A percentile compares a stretch with the other conserved stretches of the same genome.
Conservation (phyloP, 2,329 filamentous ascomycete genomes). For the Talaromyces marneffei region DNA sequence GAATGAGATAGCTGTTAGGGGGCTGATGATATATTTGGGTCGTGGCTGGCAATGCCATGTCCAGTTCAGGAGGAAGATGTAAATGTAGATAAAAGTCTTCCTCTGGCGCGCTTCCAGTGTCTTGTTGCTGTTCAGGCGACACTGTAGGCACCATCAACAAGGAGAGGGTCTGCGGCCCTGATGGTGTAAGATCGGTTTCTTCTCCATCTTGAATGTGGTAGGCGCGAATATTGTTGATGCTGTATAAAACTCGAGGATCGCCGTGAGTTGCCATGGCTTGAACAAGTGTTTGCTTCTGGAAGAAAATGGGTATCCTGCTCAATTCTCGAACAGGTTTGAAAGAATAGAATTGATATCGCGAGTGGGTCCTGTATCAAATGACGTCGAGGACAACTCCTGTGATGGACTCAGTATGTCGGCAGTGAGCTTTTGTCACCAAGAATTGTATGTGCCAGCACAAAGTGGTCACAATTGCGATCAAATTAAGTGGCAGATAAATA, state of each 20-base stretch:
- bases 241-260: slow-evolving; percentile 38
- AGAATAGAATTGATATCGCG: background rate
- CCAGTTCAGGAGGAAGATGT: slow-evolving; percentile 88
- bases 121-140: slow-evolving; percentile 54
- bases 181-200: slow-evolving; percentile 74
- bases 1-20: slow-evolving; percentile 86
- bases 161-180: slow-evolving; percentile 84
- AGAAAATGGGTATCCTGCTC: background rate
- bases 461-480: background rate
- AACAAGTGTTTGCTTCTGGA: too few species aligned
- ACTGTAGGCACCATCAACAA: slow-evolving; percentile 93
- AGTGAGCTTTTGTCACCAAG: background rate
- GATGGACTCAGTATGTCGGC: background rate
- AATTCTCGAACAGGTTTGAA: background rate
- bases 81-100: slow-evolving; percentile 97
- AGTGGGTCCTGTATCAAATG: slow-evolving; percentile 13
- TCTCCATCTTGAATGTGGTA: slow-evolving; percentile 86
- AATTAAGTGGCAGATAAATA: background rate
- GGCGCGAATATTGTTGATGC: slow-evolving; percentile 75
- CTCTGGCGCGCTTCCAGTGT: slow-evolving; percentile 55
- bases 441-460: background rate
- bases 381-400: slow-evolving; percentile 3
- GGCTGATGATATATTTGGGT: slow-evolving; percentile 97
- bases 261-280: slow-evolving; percentile 17
- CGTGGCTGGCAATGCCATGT: slow-evolving; percentile 85